Conservation (phyloP, 495 filamentous ascomycete genomes). For the Aspergillus coremiiformis region DNA sequence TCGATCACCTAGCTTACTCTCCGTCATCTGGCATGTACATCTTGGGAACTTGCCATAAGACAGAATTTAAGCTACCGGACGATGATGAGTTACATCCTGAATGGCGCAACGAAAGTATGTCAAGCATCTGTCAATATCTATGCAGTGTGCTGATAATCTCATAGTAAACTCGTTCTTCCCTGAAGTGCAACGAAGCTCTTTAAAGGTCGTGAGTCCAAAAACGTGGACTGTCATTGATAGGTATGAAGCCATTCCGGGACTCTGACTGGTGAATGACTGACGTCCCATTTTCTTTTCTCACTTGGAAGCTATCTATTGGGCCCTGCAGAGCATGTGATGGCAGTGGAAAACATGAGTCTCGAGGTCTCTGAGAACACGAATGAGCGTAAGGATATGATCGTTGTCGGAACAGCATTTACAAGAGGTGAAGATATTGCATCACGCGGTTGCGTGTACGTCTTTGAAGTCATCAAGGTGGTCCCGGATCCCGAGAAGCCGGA, state of each 20-base stretch:
- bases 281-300: neutral
- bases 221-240: slow-evolving; percentile 73
- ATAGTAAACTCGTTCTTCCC: slow-evolving; percentile 56
- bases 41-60: slow-evolving; percentile 55
- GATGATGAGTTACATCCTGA: slow-evolving; percentile 77
- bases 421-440: slow-evolving; percentile 84
- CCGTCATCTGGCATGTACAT: slow-evolving; percentile 66
- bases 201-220: slow-evolving; percentile 68
- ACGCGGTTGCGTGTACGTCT: slow-evolving; percentile 81
- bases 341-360: slow-evolving; percentile 73
- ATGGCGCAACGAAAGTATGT: slow-evolving; percentile 63
- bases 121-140: neutral
- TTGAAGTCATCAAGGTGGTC: slow-evolving; percentile 83
- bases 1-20: slow-evolving; percentile 71
- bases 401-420: slow-evolving; percentile 74
- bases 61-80: slow-evolving; percentile 72
- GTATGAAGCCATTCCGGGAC: slow-evolving; percentile 29
- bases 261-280: neutral
- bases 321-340: slow-evolving; percentile 66
- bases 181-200: slow-evolving; percentile 52
- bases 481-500: slow-evolving; percentile 81
- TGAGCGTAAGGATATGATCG: slow-evolving; percentile 70
- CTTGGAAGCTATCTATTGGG: slow-evolving; percentile 47
- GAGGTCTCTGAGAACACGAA: slow-evolving; percentile 87
- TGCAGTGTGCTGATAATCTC: slow-evolving; percentile 12